Conservation (phyloP, 257 asterid genomes). For the Plantago elongata region DNA sequence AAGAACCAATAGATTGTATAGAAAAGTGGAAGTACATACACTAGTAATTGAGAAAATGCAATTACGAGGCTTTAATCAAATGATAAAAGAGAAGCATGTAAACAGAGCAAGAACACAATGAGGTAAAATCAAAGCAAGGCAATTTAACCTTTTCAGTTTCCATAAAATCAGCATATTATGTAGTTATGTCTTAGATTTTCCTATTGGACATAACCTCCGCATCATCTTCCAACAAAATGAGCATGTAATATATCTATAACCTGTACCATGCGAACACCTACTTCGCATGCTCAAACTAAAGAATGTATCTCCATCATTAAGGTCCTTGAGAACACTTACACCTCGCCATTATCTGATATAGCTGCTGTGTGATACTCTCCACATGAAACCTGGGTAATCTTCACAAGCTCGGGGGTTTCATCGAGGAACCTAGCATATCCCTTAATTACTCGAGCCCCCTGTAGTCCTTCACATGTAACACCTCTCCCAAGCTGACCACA, state of each 20-base stretch:
- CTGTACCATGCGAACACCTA: conserved; percentile 32
- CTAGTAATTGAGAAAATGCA: neutral
- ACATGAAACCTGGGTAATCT: conserved; percentile 81
- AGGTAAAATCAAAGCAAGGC: conserved; percentile 1
- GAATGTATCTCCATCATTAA: conserved; percentile 30
- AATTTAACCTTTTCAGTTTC: neutral
- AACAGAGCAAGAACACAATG: neutral
- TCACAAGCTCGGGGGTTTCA: conserved; percentile 95
- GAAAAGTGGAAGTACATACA: too few relatives aligned
- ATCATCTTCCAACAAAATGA: conserved; percentile 4
- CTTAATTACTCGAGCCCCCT: conserved; percentile 76
- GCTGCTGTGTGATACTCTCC: conserved; percentile 98
- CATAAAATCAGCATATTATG: too few relatives aligned
- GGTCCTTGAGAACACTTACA: conserved; percentile 78
- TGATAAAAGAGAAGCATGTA: neutral
- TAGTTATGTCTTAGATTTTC: neutral
- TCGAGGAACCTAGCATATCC: conserved; percentile 86
- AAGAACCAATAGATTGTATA: too few relatives aligned
- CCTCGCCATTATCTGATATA: conserved; percentile 86
- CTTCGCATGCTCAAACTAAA: conserved; percentile 34
- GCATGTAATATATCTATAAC: conserved; percentile 18
- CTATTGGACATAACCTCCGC: neutral
- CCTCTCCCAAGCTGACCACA: conserved; percentile 99
- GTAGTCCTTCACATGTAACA: conserved; percentile 89
- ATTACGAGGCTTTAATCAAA: neutral